Percentiles rank a stretch among this genome's conserved stretches.
Evolutionary conservation across 495 filamentous ascomycete species (phyloP).

Genomic region (Penicillium diatomitis): DNA sequence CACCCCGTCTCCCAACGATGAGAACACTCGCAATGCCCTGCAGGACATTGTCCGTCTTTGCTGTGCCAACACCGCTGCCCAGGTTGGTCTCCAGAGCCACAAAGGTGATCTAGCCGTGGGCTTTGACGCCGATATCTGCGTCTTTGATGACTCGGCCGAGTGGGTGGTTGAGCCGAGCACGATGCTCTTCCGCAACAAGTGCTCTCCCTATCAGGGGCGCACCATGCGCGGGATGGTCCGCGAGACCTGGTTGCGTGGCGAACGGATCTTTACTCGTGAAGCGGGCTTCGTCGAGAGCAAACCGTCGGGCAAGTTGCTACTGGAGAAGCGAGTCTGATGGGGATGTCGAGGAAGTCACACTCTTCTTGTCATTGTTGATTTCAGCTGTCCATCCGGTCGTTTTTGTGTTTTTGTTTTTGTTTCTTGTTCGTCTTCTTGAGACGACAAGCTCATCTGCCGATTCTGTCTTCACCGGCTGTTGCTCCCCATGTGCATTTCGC

Average conservation of each 20-base stretch:
- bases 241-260: slow-evolving; percentile 85
- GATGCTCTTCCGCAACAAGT: slow-evolving; percentile 95
- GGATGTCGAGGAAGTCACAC: not conserved
- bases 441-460: slow-evolving; percentile 10
- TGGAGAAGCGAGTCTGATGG: slow-evolving; percentile 44
- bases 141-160: slow-evolving; percentile 77
- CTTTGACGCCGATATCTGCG: slow-evolving; percentile 84
- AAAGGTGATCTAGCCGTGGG: slow-evolving; percentile 82
- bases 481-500: slow-evolving; percentile 9
- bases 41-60: slow-evolving; percentile 79
- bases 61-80: slow-evolving; percentile 76
- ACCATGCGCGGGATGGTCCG: slow-evolving; percentile 68
- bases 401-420: slow-evolving; percentile 3
- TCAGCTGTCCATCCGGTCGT: not conserved
- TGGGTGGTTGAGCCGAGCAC: slow-evolving; percentile 58
- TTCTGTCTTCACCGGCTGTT: not conserved
- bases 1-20: slow-evolving; percentile 29
- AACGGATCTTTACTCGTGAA: slow-evolving; percentile 57
- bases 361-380: slow-evolving; percentile 4
- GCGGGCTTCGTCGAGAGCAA: slow-evolving; percentile 52
- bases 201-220: slow-evolving; percentile 84
- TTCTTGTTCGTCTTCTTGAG: not conserved
- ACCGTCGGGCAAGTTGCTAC: slow-evolving; percentile 51
- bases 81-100: slow-evolving; percentile 73
- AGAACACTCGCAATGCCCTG: slow-evolving; percentile 38